Conservation (phyloP, 1,284 basidiomycete species). For the Phellopilus nigrolimitatus region DNA sequence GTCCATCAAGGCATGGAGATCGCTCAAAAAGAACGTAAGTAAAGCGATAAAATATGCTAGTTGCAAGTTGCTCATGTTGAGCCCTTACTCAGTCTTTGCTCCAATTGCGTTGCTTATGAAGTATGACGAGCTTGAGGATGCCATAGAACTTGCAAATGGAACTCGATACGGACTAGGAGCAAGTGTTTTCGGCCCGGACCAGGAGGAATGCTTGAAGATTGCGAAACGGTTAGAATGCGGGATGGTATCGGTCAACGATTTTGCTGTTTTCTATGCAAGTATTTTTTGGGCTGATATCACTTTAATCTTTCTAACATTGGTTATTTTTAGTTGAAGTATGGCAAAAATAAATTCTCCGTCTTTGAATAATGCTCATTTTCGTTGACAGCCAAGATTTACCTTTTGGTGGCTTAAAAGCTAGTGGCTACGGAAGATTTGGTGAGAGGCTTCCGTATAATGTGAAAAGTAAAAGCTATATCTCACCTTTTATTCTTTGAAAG, state of each 20-base stretch:
- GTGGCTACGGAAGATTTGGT: constrained; percentile 90
- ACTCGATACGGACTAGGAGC: constrained; percentile 92
- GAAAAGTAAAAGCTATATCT: constrained; percentile 20
- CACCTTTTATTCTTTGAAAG: constrained; percentile 36
- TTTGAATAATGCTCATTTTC: constrained; percentile 17
- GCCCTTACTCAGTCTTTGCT: constrained; percentile 67
- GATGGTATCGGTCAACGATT: constrained; percentile 97
- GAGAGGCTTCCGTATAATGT: constrained; percentile 24
- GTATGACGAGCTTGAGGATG: constrained; percentile 78
- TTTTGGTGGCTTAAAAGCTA: constrained; percentile 87
- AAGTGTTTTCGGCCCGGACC: constrained; percentile 87
- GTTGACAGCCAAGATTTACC: constrained; percentile 81
- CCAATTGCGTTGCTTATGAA: constrained; percentile 83
- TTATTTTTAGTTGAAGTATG: constrained; percentile 54
- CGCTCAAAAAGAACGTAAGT: constrained; percentile 75
- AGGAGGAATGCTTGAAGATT: constrained; percentile 70
- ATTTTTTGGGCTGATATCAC: constrained; percentile 8
- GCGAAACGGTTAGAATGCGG: constrained; percentile 82
- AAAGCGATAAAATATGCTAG: neutral
- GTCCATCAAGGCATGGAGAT: constrained; percentile 74
- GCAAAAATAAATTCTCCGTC: constrained; percentile 18
- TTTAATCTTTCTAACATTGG: neutral
- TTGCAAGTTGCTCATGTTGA: constrained; percentile 11
- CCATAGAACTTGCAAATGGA: constrained; percentile 80
- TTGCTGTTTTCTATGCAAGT: constrained; percentile 86